Base-by-base conservation (phyloP, 306 rosid genomes). In the Ammopiptanthus mongolicus region DNA sequence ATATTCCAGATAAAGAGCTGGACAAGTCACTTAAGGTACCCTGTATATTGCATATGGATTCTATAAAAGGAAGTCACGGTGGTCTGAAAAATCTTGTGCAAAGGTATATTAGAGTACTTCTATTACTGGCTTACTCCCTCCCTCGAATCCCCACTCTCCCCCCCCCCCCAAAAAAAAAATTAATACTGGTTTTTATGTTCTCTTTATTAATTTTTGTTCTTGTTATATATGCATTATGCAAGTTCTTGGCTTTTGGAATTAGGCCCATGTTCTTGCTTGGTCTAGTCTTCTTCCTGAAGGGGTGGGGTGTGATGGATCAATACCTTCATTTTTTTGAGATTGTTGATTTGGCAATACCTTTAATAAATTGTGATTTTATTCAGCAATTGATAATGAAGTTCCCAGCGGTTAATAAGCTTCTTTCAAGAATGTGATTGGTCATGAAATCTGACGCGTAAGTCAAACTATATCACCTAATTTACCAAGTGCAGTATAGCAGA, bases 11-110 rank as follows among this genome's bases (percentile, higher is more conserved):
- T 78, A 86, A 81, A 69, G 80, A 87, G 50, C 29, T 55, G 85
- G 84, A 71, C 65, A 81, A 84, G 76, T 74, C 88, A 47, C 78
- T 25, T 56, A 91, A 88, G 78, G 87, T 87, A 29, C 94, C 98
- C 13, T 91, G 98, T 67, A 88, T 94, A 81, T 84, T 94, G 86
- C 98, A 91, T 82, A 89, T 94, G 98, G 98, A 94, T 84, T 94
- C 98, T 68, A 90, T 94, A 50, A 94, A 94, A 79, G 98, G 98
- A 83, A 94, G 75, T 82, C 98, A 94, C 25, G 44, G 88, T 5
- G 94, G 98, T 76, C 91, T 94, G 63, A 94, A 94, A 88, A 88
- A 84, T 81, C 94, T 91, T 70, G 74, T 94, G 72, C 98, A 94
- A 78, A 94, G 98, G 98, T 94, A 87, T 81, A 46, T 18, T 70